phyloP scores from a whole-genome alignment of 768 basidiomycete species.

The Dioszegia aurantiaca region DNA sequence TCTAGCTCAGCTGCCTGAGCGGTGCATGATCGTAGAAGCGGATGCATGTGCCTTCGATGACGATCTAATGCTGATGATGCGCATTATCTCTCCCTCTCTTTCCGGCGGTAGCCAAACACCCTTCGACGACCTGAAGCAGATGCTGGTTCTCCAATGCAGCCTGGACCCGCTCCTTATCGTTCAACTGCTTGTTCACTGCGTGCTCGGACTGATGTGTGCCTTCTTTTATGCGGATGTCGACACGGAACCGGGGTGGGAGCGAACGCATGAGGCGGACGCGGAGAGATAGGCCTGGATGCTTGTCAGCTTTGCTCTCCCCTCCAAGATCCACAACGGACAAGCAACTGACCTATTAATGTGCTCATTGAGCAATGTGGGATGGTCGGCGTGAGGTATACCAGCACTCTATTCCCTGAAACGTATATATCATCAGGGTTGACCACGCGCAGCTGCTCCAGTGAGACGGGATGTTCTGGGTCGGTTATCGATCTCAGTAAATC shows the following conservation, averaged over 20 bases:
- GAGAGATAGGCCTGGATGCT: constrained; percentile 75
- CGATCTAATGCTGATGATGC: neutral
- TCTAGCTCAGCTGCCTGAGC: neutral
- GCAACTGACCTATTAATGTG: constrained; percentile 78
- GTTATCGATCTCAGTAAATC: constrained; percentile 88
- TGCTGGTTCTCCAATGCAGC: constrained; percentile 91
- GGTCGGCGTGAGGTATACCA: constrained; percentile 93
- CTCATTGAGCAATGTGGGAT: constrained; percentile 98
- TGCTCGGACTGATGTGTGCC: constrained; percentile 95
- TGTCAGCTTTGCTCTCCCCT: neutral
- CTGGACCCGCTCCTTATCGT: constrained; percentile 97
- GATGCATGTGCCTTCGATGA: neutral
- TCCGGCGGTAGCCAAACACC: constrained; percentile 60
- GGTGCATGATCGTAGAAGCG: neutral
- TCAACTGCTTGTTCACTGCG: constrained; percentile 95
- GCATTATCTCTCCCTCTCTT: constrained; percentile 44
- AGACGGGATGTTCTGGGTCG: constrained; percentile 90
- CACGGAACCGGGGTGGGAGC: constrained; percentile 86
- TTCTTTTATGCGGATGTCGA: constrained; percentile 87
- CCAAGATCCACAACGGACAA: too few relatives aligned
- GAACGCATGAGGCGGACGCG: constrained; percentile 84
- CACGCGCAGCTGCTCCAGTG: constrained; percentile 89
- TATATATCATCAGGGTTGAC: constrained; percentile 84
- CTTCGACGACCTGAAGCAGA: constrained; percentile 81
- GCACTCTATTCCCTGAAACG: constrained; percentile 61